phyloP scores from a whole-genome alignment of 108 stramenopile genomes.

The Schizochytrium sp. region DNA sequence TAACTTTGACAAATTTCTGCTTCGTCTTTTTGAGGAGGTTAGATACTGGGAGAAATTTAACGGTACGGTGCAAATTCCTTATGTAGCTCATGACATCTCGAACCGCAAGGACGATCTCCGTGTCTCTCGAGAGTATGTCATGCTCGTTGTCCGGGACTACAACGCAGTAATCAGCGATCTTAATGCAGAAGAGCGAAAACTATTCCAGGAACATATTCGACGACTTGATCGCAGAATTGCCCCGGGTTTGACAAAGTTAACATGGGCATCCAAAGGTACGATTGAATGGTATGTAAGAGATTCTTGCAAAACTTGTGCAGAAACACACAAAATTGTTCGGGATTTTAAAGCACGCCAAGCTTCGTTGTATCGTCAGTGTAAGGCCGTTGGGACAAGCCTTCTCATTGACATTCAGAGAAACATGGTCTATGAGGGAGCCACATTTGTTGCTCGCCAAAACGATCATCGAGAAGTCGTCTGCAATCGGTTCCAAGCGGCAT shows the following conservation, averaged over 20 bases:
- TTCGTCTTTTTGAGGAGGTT: conserved; percentile 79
- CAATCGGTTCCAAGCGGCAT: conserved; percentile 63
- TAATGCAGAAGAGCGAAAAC: conserved; percentile 72
- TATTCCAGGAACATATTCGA: conserved; percentile 78
- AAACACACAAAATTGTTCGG: conserved; percentile 70
- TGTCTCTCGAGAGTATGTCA: conserved; percentile 75
- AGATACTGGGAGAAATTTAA: conserved; percentile 76
- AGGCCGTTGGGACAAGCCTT: conserved; percentile 63
- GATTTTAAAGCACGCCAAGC: conserved; percentile 70
- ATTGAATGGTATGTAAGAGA: conserved; percentile 77
- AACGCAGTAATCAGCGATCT: conserved; percentile 77
- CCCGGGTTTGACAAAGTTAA: conserved; percentile 75
- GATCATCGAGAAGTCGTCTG: conserved; percentile 67
- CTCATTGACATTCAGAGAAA: conserved; percentile 78
- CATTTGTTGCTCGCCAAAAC: conserved; percentile 73
- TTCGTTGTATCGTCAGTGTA: conserved; percentile 62
- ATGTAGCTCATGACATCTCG: conserved; percentile 77
- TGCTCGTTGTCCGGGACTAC: conserved; percentile 80
- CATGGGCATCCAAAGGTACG: conserved; percentile 74
- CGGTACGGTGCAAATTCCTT: conserved; percentile 78
- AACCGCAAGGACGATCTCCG: conserved; percentile 76
- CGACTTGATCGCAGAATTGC: conserved; percentile 75
- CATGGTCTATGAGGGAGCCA: conserved; percentile 71
- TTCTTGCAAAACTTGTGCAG: conserved; percentile 72
- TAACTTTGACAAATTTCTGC: conserved; percentile 78